Evolutionary conservation across 345 rosid genomes (phyloP).

Genomic region (Murraya koenigii): DNA sequence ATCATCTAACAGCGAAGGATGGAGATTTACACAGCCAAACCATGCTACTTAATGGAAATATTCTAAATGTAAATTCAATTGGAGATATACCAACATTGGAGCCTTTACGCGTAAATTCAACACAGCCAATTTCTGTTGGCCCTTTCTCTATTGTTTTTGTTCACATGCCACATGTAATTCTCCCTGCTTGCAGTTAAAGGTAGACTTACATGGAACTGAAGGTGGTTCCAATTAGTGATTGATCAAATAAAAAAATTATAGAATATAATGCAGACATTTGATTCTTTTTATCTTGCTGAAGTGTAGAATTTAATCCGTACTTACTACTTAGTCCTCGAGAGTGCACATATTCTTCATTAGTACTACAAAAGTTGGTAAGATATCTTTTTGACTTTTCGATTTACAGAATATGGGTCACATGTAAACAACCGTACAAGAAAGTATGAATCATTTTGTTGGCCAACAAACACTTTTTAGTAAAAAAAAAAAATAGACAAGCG

Average conservation of each 20-base stretch:
- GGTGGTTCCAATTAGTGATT: constrained; percentile 22
- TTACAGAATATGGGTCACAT: neutral
- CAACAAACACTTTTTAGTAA: neutral
- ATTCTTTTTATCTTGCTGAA: neutral
- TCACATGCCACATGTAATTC: constrained; percentile 43
- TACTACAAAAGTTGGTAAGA: neutral
- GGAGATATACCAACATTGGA: constrained; percentile 71
- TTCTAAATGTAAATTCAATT: constrained; percentile 45
- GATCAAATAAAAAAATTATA: constrained; percentile 20
- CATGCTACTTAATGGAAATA: constrained; percentile 79
- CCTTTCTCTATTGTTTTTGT: constrained; percentile 73
- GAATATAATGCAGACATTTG: neutral
- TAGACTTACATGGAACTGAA: constrained; percentile 25
- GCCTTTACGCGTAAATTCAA: constrained; percentile 45
- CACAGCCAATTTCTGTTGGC: constrained; percentile 47
- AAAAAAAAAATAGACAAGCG: neutral
- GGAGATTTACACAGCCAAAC: constrained; percentile 78
- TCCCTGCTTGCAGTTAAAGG: constrained; percentile 54
- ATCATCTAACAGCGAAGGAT: constrained; percentile 73
- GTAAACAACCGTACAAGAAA: neutral
- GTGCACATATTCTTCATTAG: neutral
- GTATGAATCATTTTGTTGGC: constrained; percentile 13
- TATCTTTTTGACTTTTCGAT: neutral
- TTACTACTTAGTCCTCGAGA: neutral
- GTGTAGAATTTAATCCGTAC: constrained; percentile 1